Evolutionary conservation across 2,329 filamentous ascomycete species (phyloP), one percentile per base, ranked within the genome.

Genomic region (Triangularia setosa): DNA sequence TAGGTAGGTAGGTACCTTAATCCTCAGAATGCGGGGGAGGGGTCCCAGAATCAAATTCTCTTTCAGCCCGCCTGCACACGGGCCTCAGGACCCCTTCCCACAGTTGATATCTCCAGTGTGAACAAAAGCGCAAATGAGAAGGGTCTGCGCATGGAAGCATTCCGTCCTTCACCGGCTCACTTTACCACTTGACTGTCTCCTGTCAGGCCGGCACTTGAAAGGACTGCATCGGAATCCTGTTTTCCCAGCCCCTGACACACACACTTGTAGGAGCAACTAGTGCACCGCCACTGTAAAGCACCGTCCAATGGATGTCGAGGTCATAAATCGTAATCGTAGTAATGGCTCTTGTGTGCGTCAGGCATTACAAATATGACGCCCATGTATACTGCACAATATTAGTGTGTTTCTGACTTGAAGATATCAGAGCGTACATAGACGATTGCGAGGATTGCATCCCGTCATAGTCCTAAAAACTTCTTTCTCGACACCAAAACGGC

Each of bases 1-100:
- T n/a, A n/a, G n/a, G n/a, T n/a, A n/a, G n/a, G n/a, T n/a, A n/a
- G n/a, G n/a, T n/a, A 56, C 30, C 30, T 33, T 33, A 12, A 44
- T 21, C 30, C 14, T 58, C 18, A 40, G 55, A 68, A 65, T 66
- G 68, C 58, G 65, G 68, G 67, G 65, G 64, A 67, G 63, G 64
- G 67, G 65, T 48, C 60, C 25, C 33, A 40, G 52, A 53, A 33
- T 44, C 28, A 28, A 16, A 3, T 40, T 2, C 21, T 44, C 57
- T 44, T 58, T 33, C 33, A 44, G 23, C 57, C 40, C 40, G 57
- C 33, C 57, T 16, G 16, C 27, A 44, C 58, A 60, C 58, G 58
- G 58, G 35, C 58, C 58, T 53, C 58, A 60, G 40, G 58, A 60
- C 58, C 58, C n/a, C 58, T 60, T 60, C 58, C 58, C 58, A 40